Evolutionary conservation across 805 yeast genomes (phyloP).

Genomic region (Ogataea siamensis): DNA sequence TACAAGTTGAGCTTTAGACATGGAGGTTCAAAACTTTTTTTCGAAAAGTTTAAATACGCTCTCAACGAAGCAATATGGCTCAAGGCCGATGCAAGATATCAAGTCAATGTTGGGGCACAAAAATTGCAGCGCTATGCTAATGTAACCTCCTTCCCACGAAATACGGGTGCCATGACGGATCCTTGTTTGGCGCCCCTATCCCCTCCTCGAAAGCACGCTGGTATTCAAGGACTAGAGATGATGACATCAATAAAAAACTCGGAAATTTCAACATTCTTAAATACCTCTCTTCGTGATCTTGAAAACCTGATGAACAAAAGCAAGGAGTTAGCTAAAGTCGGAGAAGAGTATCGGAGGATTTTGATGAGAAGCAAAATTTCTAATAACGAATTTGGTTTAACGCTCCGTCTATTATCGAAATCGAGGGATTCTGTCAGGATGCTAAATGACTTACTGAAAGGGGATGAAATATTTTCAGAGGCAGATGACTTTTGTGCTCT

Average conservation of each 20-base stretch:
- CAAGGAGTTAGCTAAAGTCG: slow-evolving; percentile 62
- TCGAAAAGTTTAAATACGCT: slow-evolving; percentile 42
- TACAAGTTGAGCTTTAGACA: slow-evolving; percentile 74
- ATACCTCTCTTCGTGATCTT: slow-evolving; percentile 71
- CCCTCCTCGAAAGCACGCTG: slow-evolving; percentile 39
- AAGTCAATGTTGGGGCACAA: slow-evolving; percentile 39
- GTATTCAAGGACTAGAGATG: slow-evolving; percentile 69
- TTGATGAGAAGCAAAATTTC: slow-evolving; percentile 18
- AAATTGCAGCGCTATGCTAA: slow-evolving; percentile 9
- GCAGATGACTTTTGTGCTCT: neutral
- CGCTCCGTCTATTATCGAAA: slow-evolving; percentile 27
- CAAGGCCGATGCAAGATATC: slow-evolving; percentile 13
- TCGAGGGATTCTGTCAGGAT: slow-evolving; percentile 31
- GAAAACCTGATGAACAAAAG: slow-evolving; percentile 77
- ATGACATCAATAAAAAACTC: slow-evolving; percentile 52
- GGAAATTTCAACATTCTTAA: slow-evolving; percentile 59
- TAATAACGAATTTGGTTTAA: slow-evolving; percentile 23
- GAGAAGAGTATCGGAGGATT: slow-evolving; percentile 39
- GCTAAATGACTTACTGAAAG: slow-evolving; percentile 29
- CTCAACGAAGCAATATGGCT: slow-evolving; percentile 56
- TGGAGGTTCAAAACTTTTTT: slow-evolving; percentile 61
- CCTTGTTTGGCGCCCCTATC: too few species aligned
- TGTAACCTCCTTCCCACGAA: too few species aligned
- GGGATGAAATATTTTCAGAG: slow-evolving; percentile 27
- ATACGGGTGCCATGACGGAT: too few species aligned